Evolutionary conservation across 345 rosid genomes (phyloP), one percentile per base, ranked within the genome.

Genomic region (Salix suchowensis): DNA sequence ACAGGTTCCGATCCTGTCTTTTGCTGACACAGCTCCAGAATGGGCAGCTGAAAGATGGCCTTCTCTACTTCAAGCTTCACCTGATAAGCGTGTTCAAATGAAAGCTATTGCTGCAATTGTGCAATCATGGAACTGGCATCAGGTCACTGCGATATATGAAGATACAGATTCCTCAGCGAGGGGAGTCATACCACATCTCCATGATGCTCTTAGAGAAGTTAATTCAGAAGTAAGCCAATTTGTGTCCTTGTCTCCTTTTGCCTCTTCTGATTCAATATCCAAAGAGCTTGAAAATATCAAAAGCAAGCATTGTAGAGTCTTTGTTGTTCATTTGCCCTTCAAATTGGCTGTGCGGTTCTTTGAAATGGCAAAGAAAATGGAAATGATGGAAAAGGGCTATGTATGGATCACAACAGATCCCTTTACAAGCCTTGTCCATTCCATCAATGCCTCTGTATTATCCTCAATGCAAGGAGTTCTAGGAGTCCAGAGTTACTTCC

Each of bases 391-490:
- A 60, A 68, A 79, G 19, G 87, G 65, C n/a, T 79, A 65, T 58
- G 83, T 79, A 5, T 85, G 87, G 87, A 85, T 85, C 65, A 54
- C 81, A 6, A 82, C 85, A 36, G 68, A 72, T 54, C 21, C 75
- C 30, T 19, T 85, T 67, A 74, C 85, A 39, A 72, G 78, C 28
- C 78, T 74, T n/a, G 37, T 68, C 16, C 70, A 79, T 54, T 70
- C 81, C 26, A 6, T 79, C 11, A 36, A 74, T 37, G 37, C 75
- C 21, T 77, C 77, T 9, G 36, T 66, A 24, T 52, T 79, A 5
- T 68, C 79, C 7, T 60, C 79, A 12, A 76, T 79, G 81, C 73
- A 84, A 77, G 87, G 87, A 32, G 18, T 79, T 74, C 2, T 84
- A 24, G 81, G 81, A 24, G 73, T 84, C 67, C 79, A 21, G 61